phyloP scores from a whole-genome alignment of 2,329 filamentous ascomycete species.

The Xylariales sp. region DNA sequence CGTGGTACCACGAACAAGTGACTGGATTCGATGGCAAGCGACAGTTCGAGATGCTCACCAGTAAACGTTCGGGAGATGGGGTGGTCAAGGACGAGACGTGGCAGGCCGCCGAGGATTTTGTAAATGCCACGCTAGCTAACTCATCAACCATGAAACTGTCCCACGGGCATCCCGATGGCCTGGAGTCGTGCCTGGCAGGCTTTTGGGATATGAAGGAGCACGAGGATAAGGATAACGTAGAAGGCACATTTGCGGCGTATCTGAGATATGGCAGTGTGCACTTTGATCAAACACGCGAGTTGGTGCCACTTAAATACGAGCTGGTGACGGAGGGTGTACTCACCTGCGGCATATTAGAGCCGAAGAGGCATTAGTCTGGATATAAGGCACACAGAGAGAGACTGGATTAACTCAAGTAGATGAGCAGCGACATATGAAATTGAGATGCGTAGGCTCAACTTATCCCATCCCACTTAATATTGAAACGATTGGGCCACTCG shows the following conservation, averaged over 20 bases:
- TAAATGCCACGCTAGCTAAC: background rate
- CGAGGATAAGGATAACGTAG: background rate
- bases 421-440: no score
- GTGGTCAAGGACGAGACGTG: background rate
- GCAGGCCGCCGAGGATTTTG: background rate
- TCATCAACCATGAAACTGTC: background rate
- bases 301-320: slow-evolving; percentile 2
- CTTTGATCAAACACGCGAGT: slow-evolving; percentile 1
- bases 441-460: no score
- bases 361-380: no score
- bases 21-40: background rate
- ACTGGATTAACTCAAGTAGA: no score
- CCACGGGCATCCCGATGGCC: background rate
- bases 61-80: background rate
- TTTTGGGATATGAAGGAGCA: background rate
- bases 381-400: no score
- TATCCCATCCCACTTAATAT: no score
- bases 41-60: background rate
- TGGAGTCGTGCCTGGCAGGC: background rate
- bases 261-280: slow-evolving; percentile 2
- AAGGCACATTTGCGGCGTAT: slow-evolving; percentile 1
- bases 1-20: background rate
- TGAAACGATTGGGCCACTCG: no score
- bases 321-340: no score
- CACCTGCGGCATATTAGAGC: no score